Evolutionary conservation across 352 stramenopile genomes (phyloP), one percentile per base, ranked within the genome.

Genomic region (Globisporangium nodosum): DNA sequence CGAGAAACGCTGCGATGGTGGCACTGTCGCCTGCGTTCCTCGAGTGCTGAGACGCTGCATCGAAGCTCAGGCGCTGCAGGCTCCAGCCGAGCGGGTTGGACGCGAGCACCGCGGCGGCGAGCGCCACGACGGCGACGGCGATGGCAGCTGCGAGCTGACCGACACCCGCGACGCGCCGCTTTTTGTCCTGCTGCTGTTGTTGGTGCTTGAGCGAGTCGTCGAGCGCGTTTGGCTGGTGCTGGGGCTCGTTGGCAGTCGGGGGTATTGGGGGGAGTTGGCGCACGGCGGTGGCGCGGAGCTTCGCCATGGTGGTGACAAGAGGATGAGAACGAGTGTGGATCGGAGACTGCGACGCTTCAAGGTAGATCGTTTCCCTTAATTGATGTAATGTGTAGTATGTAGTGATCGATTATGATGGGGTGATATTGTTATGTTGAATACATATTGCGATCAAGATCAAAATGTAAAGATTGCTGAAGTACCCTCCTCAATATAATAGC

Each of bases 1-100:
- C 12, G 40, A 83, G 15, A 49, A 88, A 88, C 8, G 39, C 6
- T 12, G 51, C 55, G 18, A 64, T 20, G 8, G 18, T 30, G 7
- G 20, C 45, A 8, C 12, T 18, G 12, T n/a, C 12, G 13, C 5
- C n/a, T 9, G 45, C 45, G 45, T 12, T 7, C 3, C 7, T 49
- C 45, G 45, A 49, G 20, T 24, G n/a, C 4, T 18, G 16, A 2
- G 11, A 7, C 3, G 7, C n/a, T 13, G n/a, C 45, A 5, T 24
- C 24, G 45, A 16, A 24, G 20, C 4, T 4, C 20, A 49, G 13
- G 45, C 20, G 45, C 5, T 13, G 45, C 8, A 31, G 20, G n/a
- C 18, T 31, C n/a, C 45, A 15, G 45, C 43, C 43, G 42, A 59
- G 46, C 5, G 54, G 54, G 13, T 59, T 21, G 1, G 54, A 59